These are phyloP conservation scores for Naganishia antarctica DNA, from an alignment of 768 basidiomycete genomes.

Conservation along the genomic window DNA sequence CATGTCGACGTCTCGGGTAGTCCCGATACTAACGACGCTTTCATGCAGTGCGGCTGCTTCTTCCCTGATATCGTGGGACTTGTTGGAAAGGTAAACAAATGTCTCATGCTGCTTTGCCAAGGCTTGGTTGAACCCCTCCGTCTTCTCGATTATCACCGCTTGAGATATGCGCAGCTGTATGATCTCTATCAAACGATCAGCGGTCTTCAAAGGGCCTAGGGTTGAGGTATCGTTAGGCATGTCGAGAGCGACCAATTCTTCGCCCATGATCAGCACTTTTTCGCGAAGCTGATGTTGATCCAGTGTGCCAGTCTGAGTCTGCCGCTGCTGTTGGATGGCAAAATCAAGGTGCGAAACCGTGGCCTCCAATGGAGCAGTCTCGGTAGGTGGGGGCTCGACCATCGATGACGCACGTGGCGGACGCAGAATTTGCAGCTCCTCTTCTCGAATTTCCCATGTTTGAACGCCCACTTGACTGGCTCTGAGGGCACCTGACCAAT, in stretches of 20 bases:
- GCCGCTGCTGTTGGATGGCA: not conserved
- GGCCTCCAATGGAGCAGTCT: constrained; percentile 24
- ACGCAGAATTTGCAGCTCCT: constrained; percentile 29
- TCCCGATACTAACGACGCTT: constrained; percentile 3
- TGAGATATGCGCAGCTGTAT: constrained; percentile 83
- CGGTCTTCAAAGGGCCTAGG: constrained; percentile 55
- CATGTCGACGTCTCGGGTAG: constrained; percentile 22
- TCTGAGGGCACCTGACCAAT: constrained; percentile 70
- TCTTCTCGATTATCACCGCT: constrained; percentile 70
- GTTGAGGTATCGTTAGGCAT: constrained; percentile 37
- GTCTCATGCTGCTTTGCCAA: constrained; percentile 74
- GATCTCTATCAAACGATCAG: constrained; percentile 68
- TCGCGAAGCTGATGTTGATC: not conserved
- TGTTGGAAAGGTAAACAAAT: constrained; percentile 76
- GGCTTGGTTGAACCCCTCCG: constrained; percentile 79
- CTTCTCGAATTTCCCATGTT: constrained; percentile 55
- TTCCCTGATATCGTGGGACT: constrained; percentile 44
- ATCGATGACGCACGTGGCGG: not conserved
- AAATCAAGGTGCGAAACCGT: constrained; percentile 20
- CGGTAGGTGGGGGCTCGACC: constrained; percentile 7
- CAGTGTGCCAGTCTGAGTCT: not conserved
- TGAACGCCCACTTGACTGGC: constrained; percentile 75
- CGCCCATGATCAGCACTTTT: constrained; percentile 10
- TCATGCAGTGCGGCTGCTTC: constrained; percentile 10
- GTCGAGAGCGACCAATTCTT: constrained; percentile 5